Base-by-base conservation (phyloP, 1,284 basidiomycete genomes). In the Uromyces viciae-fabae region DNA sequence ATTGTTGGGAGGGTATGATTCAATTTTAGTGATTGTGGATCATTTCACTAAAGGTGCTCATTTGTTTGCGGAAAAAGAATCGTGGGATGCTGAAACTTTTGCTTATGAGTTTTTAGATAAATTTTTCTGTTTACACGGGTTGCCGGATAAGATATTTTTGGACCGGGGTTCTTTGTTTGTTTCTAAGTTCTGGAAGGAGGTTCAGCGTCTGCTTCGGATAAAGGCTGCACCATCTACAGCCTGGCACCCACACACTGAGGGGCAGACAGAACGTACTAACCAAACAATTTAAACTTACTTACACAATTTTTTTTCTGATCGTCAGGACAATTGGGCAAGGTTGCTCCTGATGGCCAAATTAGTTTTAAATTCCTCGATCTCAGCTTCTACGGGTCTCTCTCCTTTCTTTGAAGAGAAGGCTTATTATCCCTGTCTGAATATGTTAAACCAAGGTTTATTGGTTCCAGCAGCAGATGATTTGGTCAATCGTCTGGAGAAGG, bases 11-110 rank as follows among this genome's bases (percentile, higher is more conserved):
- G 86, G 86, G 0, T 88, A 77, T 82, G 84, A 87, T 78, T 79
- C 86, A 3, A 87, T 90, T 7, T 75, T 88, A 0, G 87, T 89
- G 0, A 84, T 89, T 0, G 88, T 88, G 0, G 86, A 88, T 81
- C 74, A 86, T 0, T 84, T 88, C 38, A 88, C 88, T 11, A 89
- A 89, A 82, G 84, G 85, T 78, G 85, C 84, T 0, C 83, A 85
- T 25, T 88, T 89, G 81, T 86, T 80, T n/a, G 42, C 42, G 1
- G 11, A 17, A 5, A 17, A 36, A 22, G 72, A 74, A 49, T 54
- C 4, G 0, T 54, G 46, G 46, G 15, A 43, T 5, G 25, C 72
- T 9, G 25, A 54, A 40, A 11, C 52, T 19, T 38, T 74, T 4
- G 72, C 72, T 36, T 36, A 31, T 22, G 17, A 15, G 19, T 74